Percentiles rank a stretch among this genome's conserved stretches.
phyloP scores from a whole-genome alignment of 371 early-diverging fungal species.

The Mycotypha africana region DNA sequence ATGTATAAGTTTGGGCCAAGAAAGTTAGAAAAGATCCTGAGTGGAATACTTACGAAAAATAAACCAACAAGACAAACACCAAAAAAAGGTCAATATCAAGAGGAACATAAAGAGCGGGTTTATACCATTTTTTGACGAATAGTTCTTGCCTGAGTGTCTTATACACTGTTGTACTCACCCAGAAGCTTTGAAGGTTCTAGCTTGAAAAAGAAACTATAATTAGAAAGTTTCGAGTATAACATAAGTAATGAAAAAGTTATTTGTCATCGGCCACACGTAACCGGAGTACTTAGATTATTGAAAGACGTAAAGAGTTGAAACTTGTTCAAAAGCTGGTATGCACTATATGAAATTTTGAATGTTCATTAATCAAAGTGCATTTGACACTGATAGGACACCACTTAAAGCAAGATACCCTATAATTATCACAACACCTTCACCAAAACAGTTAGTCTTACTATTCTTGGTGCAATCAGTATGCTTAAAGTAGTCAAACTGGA shows the following conservation, averaged over 20 bases:
- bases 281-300: neutral
- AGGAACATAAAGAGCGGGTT: slow-evolving; percentile 5
- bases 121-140: slow-evolving; percentile 2
- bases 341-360: neutral
- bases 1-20: slow-evolving; percentile 1
- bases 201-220: slow-evolving; percentile 5
- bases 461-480: slow-evolving; percentile 1
- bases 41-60: slow-evolving; percentile 3
- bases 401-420: neutral
- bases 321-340: slow-evolving; percentile 4
- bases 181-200: slow-evolving; percentile 3
- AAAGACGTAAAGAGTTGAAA: neutral
- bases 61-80: slow-evolving; percentile 1
- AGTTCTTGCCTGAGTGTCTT: slow-evolving; percentile 3
- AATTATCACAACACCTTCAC: neutral
- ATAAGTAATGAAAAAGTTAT: slow-evolving; percentile 6
- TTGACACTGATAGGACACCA: neutral
- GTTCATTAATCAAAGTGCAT: slow-evolving; percentile 2
- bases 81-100: slow-evolving; percentile 1
- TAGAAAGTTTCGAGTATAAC: slow-evolving; percentile 1
- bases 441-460: neutral
- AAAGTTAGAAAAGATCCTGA: slow-evolving; percentile 3
- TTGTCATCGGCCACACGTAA: slow-evolving; percentile 45
- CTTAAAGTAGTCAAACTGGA: slow-evolving; percentile 1
- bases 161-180: slow-evolving; percentile 3